Evolutionary conservation across 306 rosid species (phyloP).

Genomic region (Vicia sativa): DNA sequence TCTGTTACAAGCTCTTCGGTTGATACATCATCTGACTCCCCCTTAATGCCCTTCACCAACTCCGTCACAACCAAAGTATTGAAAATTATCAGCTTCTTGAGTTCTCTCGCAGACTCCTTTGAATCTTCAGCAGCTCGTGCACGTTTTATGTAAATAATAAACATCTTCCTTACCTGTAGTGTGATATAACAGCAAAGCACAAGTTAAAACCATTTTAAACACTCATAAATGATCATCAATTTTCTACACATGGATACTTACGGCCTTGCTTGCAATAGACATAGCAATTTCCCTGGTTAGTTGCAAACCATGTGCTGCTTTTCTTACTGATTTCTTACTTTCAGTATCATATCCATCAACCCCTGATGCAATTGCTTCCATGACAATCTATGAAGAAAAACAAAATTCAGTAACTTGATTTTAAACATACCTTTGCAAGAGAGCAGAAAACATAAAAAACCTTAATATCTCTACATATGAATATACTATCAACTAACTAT

Average conservation of each 20-base stretch:
- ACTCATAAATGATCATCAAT: conserved; percentile 7
- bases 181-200: conserved; percentile 35
- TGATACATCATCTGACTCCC: conserved; percentile 68
- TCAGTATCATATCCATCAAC: conserved; percentile 95
- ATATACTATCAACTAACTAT: background rate
- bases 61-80: conserved; percentile 90
- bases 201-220: conserved; percentile 25
- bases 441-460: conserved; percentile 1
- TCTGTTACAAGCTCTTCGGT: conserved; percentile 65
- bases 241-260: conserved; percentile 54
- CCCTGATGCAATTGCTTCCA: conserved; percentile 88
- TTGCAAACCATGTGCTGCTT: conserved; percentile 92
- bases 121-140: conserved; percentile 82
- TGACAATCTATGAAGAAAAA: conserved; percentile 64
- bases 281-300: conserved; percentile 85
- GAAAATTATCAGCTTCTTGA: conserved; percentile 89
- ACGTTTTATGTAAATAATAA: conserved; percentile 74
- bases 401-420: conserved; percentile 25
- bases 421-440: conserved; percentile 2
- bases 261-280: conserved; percentile 96
- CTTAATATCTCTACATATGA: conserved; percentile 18
- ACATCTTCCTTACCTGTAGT: conserved; percentile 74
- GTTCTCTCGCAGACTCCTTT: conserved; percentile 87
- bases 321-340: conserved; percentile 69
- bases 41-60: conserved; percentile 91